A percentile compares a stretch with the other conserved stretches of the same genome.
Evolutionary conservation across 257 asterid genomes (phyloP).

Genomic region (Lithospermum erythrorhizon): DNA sequence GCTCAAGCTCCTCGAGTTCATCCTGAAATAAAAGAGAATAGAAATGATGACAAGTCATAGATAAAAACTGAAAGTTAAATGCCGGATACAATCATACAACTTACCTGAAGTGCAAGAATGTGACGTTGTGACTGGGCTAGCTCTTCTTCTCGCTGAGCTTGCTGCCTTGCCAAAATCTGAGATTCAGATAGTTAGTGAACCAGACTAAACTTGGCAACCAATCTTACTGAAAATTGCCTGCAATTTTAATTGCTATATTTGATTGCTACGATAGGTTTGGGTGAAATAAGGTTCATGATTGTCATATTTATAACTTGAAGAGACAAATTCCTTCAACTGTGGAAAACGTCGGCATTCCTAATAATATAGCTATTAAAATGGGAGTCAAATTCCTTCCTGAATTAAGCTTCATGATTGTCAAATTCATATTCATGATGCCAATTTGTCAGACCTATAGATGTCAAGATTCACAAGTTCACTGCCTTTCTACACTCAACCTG

Average conservation of each 20-base stretch:
- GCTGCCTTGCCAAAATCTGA: constrained; percentile 98
- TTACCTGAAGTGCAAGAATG: constrained; percentile 81
- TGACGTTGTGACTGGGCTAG: constrained; percentile 94
- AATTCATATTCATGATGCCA: too few relatives aligned
- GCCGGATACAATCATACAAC: neutral
- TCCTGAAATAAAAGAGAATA: constrained; percentile 47
- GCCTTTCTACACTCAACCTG: too few relatives aligned
- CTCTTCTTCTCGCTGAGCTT: constrained; percentile 99
- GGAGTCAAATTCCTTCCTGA: too few relatives aligned
- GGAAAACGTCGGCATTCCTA: neutral
- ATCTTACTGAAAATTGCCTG: neutral
- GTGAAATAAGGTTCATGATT: neutral
- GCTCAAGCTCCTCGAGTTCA: constrained; percentile 98
- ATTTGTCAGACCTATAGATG: too few relatives aligned
- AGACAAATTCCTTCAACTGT: neutral
- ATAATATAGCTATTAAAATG: too few relatives aligned
- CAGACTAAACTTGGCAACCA: neutral
- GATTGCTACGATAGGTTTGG: neutral
- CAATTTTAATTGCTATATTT: neutral
- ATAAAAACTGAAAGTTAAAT: neutral
- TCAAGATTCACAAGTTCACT: too few relatives aligned
- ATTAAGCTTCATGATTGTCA: too few relatives aligned
- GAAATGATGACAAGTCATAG: neutral
- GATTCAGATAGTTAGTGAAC: constrained; percentile 6
- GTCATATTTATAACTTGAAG: neutral